A percentile compares a stretch with the other conserved stretches of the same genome.
Conservation (phyloP, 2,329 filamentous ascomycete genomes). For the Colletotrichum australisinense region DNA sequence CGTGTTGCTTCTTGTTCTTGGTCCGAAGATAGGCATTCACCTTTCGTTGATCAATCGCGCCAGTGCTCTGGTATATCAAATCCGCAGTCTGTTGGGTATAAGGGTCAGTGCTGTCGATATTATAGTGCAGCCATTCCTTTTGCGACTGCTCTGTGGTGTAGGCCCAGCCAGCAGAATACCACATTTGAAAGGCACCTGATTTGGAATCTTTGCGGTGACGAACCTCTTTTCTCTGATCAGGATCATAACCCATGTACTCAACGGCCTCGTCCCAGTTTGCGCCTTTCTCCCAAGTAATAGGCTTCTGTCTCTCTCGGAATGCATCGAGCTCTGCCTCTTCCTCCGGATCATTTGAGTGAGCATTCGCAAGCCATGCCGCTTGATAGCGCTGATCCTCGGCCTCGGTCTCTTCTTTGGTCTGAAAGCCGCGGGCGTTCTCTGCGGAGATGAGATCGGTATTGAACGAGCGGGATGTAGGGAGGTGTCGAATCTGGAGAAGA, state of each 20-base stretch:
- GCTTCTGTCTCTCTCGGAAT: conserved; percentile 3
- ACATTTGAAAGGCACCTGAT: conserved; percentile 20
- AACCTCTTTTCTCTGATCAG: conserved; percentile 15
- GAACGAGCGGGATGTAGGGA: neutral
- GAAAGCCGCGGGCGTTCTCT: conserved; percentile 3
- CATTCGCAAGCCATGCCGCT: neutral
- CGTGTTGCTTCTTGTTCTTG: neutral
- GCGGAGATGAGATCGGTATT: conserved; percentile 1
- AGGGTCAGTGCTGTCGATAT: conserved; percentile 21
- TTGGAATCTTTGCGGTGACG: conserved; percentile 16
- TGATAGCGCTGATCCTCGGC: neutral
- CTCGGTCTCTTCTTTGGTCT: conserved; percentile 2
- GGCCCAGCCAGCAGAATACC: conserved; percentile 19
- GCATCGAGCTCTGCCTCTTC: conserved; percentile 3
- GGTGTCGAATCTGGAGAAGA: conserved; percentile 3
- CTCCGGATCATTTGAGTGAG: neutral
- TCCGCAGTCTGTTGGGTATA: conserved; percentile 35
- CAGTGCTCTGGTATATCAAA: conserved; percentile 36
- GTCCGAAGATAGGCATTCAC: conserved; percentile 40
- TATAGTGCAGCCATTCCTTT: conserved; percentile 34
- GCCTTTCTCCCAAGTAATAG: conserved; percentile 28
- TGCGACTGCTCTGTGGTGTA: conserved; percentile 3
- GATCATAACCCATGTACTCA: conserved; percentile 19
- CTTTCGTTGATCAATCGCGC: conserved; percentile 38
- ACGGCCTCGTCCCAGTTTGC: conserved; percentile 13